Evolutionary conservation across 2,329 filamentous ascomycete genomes (phyloP).

Genomic region (Diplodia sapinea): DNA sequence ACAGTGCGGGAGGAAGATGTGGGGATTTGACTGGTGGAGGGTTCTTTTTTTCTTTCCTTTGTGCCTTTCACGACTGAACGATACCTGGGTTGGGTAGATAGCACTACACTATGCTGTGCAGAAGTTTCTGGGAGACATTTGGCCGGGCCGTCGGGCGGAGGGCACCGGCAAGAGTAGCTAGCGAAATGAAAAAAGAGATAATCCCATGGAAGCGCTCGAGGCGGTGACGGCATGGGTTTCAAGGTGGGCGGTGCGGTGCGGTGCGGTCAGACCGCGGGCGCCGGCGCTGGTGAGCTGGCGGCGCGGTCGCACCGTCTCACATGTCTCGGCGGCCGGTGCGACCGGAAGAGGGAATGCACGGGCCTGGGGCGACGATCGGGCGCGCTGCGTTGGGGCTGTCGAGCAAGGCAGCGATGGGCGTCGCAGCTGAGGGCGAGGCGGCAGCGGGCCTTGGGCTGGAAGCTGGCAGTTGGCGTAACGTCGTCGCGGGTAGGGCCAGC

Average conservation of each 20-base stretch:
- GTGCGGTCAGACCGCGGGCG: neutral
- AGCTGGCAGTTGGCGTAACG: slow-evolving; percentile 5
- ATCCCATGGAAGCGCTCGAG: neutral
- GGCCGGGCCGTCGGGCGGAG: slow-evolving; percentile 9
- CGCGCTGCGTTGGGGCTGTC: neutral
- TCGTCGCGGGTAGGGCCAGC: slow-evolving; percentile 11
- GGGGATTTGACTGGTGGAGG: neutral
- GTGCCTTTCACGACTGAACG: slow-evolving; percentile 27
- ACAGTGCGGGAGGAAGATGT: neutral
- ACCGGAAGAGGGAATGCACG: neutral
- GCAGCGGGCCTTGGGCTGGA: slow-evolving; percentile 12
- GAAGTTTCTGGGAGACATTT: slow-evolving; percentile 20
- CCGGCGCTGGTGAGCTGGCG: neutral
- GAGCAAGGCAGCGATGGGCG: slow-evolving; percentile 5
- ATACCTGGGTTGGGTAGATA: slow-evolving; percentile 31
- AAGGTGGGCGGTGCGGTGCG: slow-evolving; percentile 1
- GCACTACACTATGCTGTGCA: slow-evolving; percentile 16
- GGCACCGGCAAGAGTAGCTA: slow-evolving; percentile 10
- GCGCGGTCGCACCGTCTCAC: slow-evolving; percentile 22
- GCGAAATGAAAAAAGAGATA: slow-evolving; percentile 22
- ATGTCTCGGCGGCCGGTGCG: slow-evolving; percentile 14
- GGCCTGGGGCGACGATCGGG: slow-evolving; percentile 11
- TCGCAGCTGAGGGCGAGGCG: slow-evolving; percentile 7
- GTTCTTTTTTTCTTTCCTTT: slow-evolving; percentile 18
- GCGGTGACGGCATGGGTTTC: slow-evolving; percentile 15